These are phyloP conservation scores for Aspergillus japonicus DNA, from an alignment of 2,329 filamentous ascomycete genomes.

Conservation along the genomic window DNA sequence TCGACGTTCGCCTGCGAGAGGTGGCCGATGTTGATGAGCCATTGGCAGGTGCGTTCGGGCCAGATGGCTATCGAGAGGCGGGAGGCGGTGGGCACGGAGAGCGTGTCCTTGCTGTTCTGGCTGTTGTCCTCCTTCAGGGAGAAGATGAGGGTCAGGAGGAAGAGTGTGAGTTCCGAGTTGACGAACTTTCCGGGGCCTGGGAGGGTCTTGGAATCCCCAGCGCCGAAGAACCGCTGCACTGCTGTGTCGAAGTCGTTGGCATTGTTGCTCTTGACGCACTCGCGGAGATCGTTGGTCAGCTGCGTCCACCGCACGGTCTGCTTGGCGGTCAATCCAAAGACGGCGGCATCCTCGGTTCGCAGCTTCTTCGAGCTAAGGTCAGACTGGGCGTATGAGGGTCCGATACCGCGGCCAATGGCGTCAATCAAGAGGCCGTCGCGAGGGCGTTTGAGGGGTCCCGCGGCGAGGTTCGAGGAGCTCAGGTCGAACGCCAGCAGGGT, in stretches of 20 bases:
- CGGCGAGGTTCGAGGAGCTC: conserved; percentile 30
- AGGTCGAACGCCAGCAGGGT: conserved; percentile 48
- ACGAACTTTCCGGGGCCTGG: conserved; percentile 29
- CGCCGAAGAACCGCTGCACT: conserved; percentile 31
- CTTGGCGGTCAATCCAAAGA: conserved; percentile 34
- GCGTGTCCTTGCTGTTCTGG: conserved; percentile 20
- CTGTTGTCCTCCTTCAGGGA: conserved; percentile 22
- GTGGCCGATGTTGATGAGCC: conserved; percentile 42
- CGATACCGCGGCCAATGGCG: conserved; percentile 44
- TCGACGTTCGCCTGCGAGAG: conserved; percentile 42
- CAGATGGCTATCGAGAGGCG: conserved; percentile 36
- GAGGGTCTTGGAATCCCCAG: conserved; percentile 22
- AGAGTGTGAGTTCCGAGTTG: conserved; percentile 38
- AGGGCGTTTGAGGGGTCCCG: conserved; percentile 38
- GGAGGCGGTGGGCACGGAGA: conserved; percentile 26
- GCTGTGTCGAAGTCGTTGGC: conserved; percentile 36
- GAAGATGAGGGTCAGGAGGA: conserved; percentile 43
- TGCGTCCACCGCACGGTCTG: conserved; percentile 37
- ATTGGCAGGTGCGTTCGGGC: conserved; percentile 40
- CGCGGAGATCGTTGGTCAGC: conserved; percentile 31
- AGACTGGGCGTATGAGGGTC: conserved; percentile 30
- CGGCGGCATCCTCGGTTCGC: conserved; percentile 29
- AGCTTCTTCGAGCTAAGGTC: conserved; percentile 32
- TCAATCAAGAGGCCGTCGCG: conserved; percentile 44
- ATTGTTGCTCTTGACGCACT: conserved; percentile 29